Evolutionary conservation across 805 yeast genomes (phyloP).

Genomic region (Metschnikowia colocasiae): DNA sequence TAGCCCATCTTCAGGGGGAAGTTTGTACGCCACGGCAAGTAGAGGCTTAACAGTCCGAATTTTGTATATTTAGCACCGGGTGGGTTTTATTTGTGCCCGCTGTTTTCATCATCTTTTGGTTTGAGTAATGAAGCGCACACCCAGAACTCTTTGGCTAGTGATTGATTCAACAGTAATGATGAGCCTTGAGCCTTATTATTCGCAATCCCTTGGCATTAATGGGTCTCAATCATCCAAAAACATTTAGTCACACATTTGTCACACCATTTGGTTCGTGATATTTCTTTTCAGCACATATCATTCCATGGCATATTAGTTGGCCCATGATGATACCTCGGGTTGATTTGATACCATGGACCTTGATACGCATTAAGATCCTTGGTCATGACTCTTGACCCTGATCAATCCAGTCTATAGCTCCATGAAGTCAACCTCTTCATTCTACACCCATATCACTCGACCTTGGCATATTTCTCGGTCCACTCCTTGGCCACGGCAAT

Average conservation of each 20-base stretch:
- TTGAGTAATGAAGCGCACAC: background rate
- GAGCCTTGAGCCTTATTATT: no score
- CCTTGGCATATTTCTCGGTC: slow-evolving; percentile 59
- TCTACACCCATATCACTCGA: background rate
- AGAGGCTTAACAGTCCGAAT: background rate
- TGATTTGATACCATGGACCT: no score
- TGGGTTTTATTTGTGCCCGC: background rate
- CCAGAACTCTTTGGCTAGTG: background rate
- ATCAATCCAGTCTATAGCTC: background rate
- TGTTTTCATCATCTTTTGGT: background rate
- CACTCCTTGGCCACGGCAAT: slow-evolving; percentile 75
- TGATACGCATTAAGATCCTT: no score
- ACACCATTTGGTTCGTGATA: no score
- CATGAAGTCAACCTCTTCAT: background rate
- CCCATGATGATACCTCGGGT: no score
- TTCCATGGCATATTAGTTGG: no score
- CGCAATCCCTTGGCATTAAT: no score
- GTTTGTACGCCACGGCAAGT: no score
- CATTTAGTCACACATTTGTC: no score
- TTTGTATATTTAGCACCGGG: background rate
- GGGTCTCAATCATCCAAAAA: no score
- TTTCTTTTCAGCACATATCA: no score
- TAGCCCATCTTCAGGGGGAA: background rate
- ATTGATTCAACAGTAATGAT: background rate
- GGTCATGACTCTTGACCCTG: no score